Evolutionary conservation across 352 stramenopile species (phyloP).

Genomic region (Thalassiosira exigua): DNA sequence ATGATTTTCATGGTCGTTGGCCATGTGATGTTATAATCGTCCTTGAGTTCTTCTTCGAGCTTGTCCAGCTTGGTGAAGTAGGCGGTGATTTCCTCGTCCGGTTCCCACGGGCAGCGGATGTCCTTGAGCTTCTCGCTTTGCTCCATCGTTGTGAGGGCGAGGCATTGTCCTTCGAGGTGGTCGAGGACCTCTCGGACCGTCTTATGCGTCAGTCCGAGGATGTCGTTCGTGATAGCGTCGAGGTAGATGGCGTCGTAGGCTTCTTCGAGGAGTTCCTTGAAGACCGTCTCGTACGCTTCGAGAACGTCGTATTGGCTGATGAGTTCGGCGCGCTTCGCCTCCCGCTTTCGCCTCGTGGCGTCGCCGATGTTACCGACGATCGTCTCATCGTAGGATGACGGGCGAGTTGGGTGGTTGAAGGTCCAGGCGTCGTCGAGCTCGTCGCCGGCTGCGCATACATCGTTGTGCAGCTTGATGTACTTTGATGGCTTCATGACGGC

Average conservation of each 20-base stretch:
- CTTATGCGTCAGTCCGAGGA: not conserved
- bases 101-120: not conserved
- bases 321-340: too few relatives aligned
- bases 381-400: too few relatives aligned
- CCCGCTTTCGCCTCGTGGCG: too few relatives aligned
- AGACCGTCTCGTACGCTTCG: too few relatives aligned
- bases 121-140: not conserved
- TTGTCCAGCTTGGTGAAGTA: not conserved
- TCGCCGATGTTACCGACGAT: too few relatives aligned
- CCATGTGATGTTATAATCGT: not conserved
- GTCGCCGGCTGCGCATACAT: too few relatives aligned
- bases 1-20: conserved; percentile 2
- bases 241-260: not conserved
- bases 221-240: not conserved
- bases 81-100: not conserved
- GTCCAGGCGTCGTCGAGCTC: too few relatives aligned
- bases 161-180: not conserved
- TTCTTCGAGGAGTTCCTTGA: too few relatives aligned
- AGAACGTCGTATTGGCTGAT: too few relatives aligned
- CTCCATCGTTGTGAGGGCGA: not conserved
- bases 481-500: too few relatives aligned
- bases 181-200: conserved; percentile 3
- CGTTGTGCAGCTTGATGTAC: too few relatives aligned
- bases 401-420: too few relatives aligned
- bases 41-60: not conserved